Evolutionary conservation across 148 eudicot genomes (phyloP).

Genomic region (Dianthus caryophyllus): DNA sequence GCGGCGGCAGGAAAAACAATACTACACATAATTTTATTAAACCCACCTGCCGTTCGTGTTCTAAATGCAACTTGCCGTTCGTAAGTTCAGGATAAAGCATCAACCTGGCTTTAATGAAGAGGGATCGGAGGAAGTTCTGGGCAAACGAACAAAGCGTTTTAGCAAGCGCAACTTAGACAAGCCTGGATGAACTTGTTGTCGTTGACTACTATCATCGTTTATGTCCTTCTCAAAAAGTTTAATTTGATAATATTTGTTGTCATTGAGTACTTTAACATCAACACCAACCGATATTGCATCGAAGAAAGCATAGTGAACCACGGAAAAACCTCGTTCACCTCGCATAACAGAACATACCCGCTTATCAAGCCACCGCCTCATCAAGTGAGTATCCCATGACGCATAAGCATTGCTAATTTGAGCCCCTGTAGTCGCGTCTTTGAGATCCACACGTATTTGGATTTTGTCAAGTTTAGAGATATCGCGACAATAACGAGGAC

Average conservation of each 20-base stretch:
- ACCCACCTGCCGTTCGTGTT: too few species aligned
- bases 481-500: neutral
- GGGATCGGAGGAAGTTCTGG: neutral
- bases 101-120: neutral
- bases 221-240: neutral
- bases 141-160: neutral
- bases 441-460: neutral
- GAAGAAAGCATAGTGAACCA: neutral
- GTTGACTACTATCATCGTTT: neutral
- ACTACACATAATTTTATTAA: too few species aligned
- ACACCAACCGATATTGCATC: neutral
- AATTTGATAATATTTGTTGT: neutral
- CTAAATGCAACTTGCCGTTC: too few species aligned
- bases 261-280: neutral
- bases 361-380: neutral
- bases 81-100: neutral
- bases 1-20: too few species aligned
- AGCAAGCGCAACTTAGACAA: neutral
- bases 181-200: neutral
- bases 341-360: neutral
- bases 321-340: conserved; percentile 1
- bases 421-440: neutral
- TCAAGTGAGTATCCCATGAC: neutral
- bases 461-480: neutral
- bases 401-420: neutral